Conservation (phyloP, 352 stramenopile genomes). For the Phytophthora parvispora region DNA sequence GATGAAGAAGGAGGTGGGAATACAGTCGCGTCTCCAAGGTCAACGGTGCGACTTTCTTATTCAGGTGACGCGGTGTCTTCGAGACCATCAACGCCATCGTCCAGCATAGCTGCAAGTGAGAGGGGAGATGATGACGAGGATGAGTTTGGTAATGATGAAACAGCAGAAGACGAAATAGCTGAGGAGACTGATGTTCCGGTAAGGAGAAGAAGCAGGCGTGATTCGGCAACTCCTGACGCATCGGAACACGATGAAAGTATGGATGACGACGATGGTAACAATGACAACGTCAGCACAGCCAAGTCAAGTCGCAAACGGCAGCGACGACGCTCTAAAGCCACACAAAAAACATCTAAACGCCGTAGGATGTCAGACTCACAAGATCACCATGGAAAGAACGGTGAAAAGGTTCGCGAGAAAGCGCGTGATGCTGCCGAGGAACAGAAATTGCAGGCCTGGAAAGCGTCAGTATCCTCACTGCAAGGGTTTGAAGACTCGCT, state of each 20-base stretch:
- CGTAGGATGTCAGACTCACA: slow-evolving; percentile 25
- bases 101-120: slow-evolving; percentile 47
- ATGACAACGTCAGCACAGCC: slow-evolving; percentile 5
- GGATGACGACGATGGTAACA: slow-evolving; percentile 45
- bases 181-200: slow-evolving; percentile 24
- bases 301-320: slow-evolving; percentile 33
- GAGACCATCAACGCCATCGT: slow-evolving; percentile 44
- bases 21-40: slow-evolving; percentile 10
- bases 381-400: slow-evolving; percentile 25
- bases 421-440: slow-evolving; percentile 94
- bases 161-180: slow-evolving; percentile 22
- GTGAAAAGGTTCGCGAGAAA: slow-evolving; percentile 80
- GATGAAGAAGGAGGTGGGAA: slow-evolving; percentile 52
- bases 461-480: slow-evolving; percentile 77
- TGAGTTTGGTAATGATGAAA: slow-evolving; percentile 29
- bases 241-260: slow-evolving; percentile 47
- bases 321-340: slow-evolving; percentile 23
- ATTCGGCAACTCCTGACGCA: slow-evolving; percentile 10
- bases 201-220: slow-evolving; percentile 1
- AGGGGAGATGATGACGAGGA: slow-evolving; percentile 54
- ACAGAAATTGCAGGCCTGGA: slow-evolving; percentile 93
- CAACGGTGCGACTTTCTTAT: not conserved
- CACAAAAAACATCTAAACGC: slow-evolving; percentile 38
- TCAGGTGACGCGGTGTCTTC: slow-evolving; percentile 6
- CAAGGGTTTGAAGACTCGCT: slow-evolving; percentile 94